A percentile compares a stretch with the other conserved stretches of the same genome.
Conservation (phyloP, 805 yeast genomes). For the Wickerhamomyces rabaulensis region DNA sequence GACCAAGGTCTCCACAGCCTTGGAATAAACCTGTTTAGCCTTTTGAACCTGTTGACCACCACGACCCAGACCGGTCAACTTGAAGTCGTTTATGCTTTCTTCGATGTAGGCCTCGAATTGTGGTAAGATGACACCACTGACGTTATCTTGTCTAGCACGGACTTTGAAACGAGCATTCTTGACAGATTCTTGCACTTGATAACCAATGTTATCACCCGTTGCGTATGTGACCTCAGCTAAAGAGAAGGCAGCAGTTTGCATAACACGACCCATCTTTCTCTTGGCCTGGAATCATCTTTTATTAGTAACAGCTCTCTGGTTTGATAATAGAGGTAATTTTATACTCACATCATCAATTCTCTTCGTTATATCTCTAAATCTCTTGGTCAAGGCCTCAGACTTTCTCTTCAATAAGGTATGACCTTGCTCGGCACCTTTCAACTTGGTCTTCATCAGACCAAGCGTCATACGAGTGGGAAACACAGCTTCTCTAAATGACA, state of each 20-base stretch:
- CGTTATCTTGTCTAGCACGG: constrained; percentile 90
- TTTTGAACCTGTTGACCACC: constrained; percentile 98
- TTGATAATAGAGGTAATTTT: too few relatives aligned
- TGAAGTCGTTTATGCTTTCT: constrained; percentile 86
- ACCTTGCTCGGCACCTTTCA: constrained; percentile 97
- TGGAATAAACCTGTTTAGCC: constrained; percentile 89
- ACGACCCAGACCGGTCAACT: constrained; percentile 93
- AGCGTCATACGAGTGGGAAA: constrained; percentile 98
- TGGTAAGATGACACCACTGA: constrained; percentile 91
- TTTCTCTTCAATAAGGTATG: constrained; percentile 90
- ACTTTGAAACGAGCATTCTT: constrained; percentile 88
- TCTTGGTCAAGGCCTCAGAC: constrained; percentile 93
- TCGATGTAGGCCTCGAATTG: constrained; percentile 84
- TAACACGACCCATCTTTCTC: constrained; percentile 95
- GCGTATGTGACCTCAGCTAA: constrained; percentile 97
- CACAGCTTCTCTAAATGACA: constrained; percentile 71
- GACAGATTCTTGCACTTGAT: constrained; percentile 93
- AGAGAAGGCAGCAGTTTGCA: constrained; percentile 98
- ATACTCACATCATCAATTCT: constrained; percentile 56
- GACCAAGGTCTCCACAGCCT: constrained; percentile 94
- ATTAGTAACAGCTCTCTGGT: constrained; percentile 10
- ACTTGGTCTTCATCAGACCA: constrained; percentile 88
- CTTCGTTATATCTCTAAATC: constrained; percentile 93
- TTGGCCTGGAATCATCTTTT: constrained; percentile 46
- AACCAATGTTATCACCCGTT: constrained; percentile 92